These are phyloP conservation scores for Vigna hirtella DNA, from an alignment of 306 rosid genomes.

Conservation along the genomic window DNA sequence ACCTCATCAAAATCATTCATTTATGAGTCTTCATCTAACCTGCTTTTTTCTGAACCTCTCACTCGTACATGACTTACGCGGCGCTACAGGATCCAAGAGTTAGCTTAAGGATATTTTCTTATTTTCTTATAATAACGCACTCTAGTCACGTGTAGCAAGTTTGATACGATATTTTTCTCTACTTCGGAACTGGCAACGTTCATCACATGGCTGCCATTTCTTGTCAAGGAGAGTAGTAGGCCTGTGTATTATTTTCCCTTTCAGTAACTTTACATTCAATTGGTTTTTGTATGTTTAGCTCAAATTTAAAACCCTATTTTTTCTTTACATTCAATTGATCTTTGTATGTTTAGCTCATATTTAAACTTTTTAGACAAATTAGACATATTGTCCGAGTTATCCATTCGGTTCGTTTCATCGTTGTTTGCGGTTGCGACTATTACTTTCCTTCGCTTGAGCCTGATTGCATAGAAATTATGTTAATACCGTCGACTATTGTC, in stretches of 20 bases:
- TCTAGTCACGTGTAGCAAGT: background rate
- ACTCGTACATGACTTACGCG: slow-evolving; percentile 2
- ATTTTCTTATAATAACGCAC: background rate
- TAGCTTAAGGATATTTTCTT: background rate
- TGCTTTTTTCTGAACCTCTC: background rate
- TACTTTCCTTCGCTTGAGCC: too few species aligned
- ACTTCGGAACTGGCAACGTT: background rate
- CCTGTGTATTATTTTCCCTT: background rate
- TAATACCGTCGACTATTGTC: too few species aligned
- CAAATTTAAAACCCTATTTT: background rate
- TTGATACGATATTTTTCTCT: background rate
- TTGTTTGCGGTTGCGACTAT: too few species aligned
- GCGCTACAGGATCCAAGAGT: background rate
- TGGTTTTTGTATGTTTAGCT: background rate
- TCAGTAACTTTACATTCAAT: too few species aligned
- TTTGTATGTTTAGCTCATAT: background rate
- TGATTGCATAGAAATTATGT: too few species aligned
- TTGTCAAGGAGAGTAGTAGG: background rate
- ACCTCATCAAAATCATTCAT: background rate
- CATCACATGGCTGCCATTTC: background rate
- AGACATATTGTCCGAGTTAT: background rate
- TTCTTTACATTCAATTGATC: too few species aligned
- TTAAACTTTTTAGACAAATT: background rate
- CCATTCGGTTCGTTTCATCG: background rate
- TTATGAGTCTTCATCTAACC: background rate